phyloP scores from a whole-genome alignment of 345 rosid species.

The Dovyalis caffra region DNA sequence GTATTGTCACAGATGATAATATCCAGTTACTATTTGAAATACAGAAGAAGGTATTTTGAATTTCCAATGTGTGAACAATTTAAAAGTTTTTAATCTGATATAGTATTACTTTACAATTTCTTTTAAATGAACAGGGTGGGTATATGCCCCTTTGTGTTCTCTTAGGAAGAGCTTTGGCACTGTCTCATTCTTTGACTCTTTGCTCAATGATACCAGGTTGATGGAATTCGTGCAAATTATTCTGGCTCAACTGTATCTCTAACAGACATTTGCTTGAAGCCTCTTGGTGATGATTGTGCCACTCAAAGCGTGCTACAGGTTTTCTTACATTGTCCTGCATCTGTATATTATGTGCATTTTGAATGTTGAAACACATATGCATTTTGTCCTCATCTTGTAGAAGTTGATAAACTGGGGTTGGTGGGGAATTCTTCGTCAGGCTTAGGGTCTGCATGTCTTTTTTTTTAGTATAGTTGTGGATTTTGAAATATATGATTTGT shows the following conservation, averaged over 20 bases:
- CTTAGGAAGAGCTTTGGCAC: background rate
- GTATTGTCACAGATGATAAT: slow-evolving; percentile 25
- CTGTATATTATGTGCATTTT: background rate
- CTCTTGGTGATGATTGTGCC: slow-evolving; percentile 28
- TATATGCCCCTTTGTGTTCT: background rate
- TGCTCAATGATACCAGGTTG: slow-evolving; percentile 19
- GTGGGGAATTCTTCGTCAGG: background rate
- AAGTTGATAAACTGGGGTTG: slow-evolving; percentile 3
- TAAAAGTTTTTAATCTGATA: background rate
- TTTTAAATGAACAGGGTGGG: background rate
- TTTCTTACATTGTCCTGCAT: slow-evolving; percentile 9
- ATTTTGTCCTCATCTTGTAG: background rate
- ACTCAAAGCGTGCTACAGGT: slow-evolving; percentile 32
- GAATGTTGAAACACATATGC: background rate
- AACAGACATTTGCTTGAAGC: slow-evolving; percentile 32
- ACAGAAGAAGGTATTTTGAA: slow-evolving; percentile 20
- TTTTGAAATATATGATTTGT: slow-evolving; percentile 2
- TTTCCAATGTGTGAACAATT: background rate
- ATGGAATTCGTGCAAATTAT: slow-evolving; percentile 21
- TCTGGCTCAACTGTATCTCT: slow-evolving; percentile 25
- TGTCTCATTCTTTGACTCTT: background rate
- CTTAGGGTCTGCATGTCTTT: background rate
- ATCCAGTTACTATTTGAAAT: slow-evolving; percentile 25
- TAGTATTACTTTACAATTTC: background rate
- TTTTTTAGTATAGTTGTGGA: background rate